phyloP scores from a whole-genome alignment of 257 asterid species.

The Ilex aquifolium region DNA sequence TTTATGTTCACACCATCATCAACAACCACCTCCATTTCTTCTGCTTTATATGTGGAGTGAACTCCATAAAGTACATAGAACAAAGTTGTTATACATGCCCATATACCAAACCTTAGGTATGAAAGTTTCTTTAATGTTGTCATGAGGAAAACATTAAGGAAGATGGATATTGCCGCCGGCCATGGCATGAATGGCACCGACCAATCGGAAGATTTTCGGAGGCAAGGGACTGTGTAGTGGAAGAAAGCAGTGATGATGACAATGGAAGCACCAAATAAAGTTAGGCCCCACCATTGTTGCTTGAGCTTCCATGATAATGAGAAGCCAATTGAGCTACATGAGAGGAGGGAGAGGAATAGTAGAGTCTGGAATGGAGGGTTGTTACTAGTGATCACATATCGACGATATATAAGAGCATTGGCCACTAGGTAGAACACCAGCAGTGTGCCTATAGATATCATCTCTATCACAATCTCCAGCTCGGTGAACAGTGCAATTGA shows the following conservation, averaged over 20 bases:
- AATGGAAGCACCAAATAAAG: constrained; percentile 10
- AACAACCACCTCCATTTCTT: constrained; percentile 17
- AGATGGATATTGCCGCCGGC: constrained; percentile 33
- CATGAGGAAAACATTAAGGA: constrained; percentile 37
- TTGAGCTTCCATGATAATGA: constrained; percentile 30
- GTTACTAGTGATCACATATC: constrained; percentile 16
- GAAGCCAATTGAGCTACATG: constrained; percentile 25
- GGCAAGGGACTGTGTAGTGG: constrained; percentile 8
- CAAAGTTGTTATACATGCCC: constrained; percentile 23
- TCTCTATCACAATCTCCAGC: constrained; percentile 33
- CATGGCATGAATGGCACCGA: constrained; percentile 43
- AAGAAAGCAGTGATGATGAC: constrained; percentile 14
- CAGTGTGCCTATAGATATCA: constrained; percentile 40
- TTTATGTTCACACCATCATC: constrained; percentile 4
- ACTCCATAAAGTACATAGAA: constrained; percentile 37
- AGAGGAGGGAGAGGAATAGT: constrained; percentile 25
- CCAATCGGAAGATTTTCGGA: constrained; percentile 17
- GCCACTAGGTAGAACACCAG: constrained; percentile 39
- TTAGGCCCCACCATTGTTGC: constrained; percentile 24
- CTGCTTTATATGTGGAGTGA: constrained; percentile 33
- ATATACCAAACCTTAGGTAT: constrained; percentile 33
- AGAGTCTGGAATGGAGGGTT: constrained; percentile 23
- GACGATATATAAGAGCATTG: constrained; percentile 30
- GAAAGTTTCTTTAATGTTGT: constrained; percentile 23
- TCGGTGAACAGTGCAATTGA: constrained; percentile 43